Evolutionary conservation across 208 protist genomes (phyloP), one percentile per base, ranked within the genome.

Genomic region (Acanthamoeba castellanii): DNA sequence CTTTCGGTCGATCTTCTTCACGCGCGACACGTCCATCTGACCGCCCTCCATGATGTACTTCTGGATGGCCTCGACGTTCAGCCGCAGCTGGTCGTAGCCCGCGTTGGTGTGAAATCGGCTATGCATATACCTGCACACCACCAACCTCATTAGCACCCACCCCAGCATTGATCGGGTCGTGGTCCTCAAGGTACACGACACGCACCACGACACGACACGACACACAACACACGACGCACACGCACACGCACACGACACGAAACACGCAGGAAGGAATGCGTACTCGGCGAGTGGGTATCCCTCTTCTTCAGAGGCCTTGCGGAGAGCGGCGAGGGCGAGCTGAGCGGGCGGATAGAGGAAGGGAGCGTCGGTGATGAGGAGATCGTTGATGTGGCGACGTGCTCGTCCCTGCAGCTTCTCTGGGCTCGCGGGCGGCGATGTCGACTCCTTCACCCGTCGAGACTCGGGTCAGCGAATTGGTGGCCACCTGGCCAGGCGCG

Each of bases 321-420:
- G 52, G 6, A 89, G 82, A 16, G 52, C 47, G 50, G 50, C 82
- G 82, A 89, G 82, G n/a, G 82, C 82, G n/a, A 89, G n/a, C 32
- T 89, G 82, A 9, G 82, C 47, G 11, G 82, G 82, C 32, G 82
- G 47, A 22, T 66, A 89, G 42, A 89, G 82, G 32, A 89, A 66
- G 20, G 82, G 82, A 42, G 55, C 82, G 32, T 89, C 82, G 50
- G 82, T 89, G 42, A 47, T 59, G 30, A 89, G 82, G 3, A 89
- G 32, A 16, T 66, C 52, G 30, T 89, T 59, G 42, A 89, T 66
- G 37, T 68, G 52, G 6, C 37, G 32, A 0, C 82, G 82, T 89
- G 82, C 82, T 47, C 37, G 42, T 16, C 25, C 32, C 52, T 34
- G 32, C n/a, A 89, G 30, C 30, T 89, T 47, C 27, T 89, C 82